phyloP scores from a whole-genome alignment of 306 rosid species.

The Begonia fuchsioides region DNA sequence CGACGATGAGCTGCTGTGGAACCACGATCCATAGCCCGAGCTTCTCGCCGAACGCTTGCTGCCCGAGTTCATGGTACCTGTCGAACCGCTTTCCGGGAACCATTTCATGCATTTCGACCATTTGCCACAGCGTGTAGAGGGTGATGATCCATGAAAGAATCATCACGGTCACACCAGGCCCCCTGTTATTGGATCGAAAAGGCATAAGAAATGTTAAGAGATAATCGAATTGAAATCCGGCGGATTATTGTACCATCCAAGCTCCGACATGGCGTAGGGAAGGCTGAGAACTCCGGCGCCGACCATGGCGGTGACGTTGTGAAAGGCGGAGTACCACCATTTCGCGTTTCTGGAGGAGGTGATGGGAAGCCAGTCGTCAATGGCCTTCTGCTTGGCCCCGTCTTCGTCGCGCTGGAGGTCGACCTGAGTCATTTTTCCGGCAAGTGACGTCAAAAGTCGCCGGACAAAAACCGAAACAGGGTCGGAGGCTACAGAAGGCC shows the following conservation, averaged over 20 bases:
- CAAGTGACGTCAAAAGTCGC: neutral
- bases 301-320: slow-evolving; percentile 90
- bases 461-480: too few relatives aligned
- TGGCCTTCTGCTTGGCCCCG: slow-evolving; percentile 8
- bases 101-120: slow-evolving; percentile 96
- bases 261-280: slow-evolving; percentile 66
- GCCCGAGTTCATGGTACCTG: slow-evolving; percentile 80
- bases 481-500: too few relatives aligned
- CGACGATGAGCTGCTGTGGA: slow-evolving; percentile 60
- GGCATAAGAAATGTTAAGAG: too few relatives aligned
- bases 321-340: slow-evolving; percentile 93
- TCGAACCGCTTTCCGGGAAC: slow-evolving; percentile 69
- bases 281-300: slow-evolving; percentile 92
- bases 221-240: too few relatives aligned
- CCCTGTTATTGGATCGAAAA: slow-evolving; percentile 30
- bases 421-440: slow-evolving; percentile 1
- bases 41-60: slow-evolving; percentile 61
- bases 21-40: slow-evolving; percentile 60
- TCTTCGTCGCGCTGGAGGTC: neutral
- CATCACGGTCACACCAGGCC: slow-evolving; percentile 37
- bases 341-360: slow-evolving; percentile 68
- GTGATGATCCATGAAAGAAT: slow-evolving; percentile 66
- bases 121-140: slow-evolving; percentile 69
- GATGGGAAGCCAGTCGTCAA: slow-evolving; percentile 76
- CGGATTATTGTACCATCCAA: slow-evolving; percentile 46